Evolutionary conservation across 2,329 filamentous ascomycete genomes (phyloP).

Genomic region (Talaromyces piceae): DNA sequence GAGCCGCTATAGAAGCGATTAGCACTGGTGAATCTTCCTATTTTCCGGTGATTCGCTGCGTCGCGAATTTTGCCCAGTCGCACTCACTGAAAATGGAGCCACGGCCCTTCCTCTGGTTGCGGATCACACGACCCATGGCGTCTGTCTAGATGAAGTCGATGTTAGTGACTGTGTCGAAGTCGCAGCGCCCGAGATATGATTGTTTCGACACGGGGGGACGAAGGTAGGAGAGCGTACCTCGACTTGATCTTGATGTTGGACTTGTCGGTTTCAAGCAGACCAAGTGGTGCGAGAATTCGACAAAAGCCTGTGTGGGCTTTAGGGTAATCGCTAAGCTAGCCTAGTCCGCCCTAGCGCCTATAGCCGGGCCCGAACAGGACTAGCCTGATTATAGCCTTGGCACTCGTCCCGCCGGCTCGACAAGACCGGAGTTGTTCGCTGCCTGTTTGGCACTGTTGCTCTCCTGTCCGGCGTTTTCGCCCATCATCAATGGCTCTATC

Average conservation of each 20-base stretch:
- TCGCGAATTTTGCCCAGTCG: constrained; percentile 27
- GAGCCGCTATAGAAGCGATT: constrained; percentile 52
- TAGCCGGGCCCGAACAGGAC: background rate
- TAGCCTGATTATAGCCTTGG: background rate
- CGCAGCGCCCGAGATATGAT: constrained; percentile 12
- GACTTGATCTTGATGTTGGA: constrained; percentile 37
- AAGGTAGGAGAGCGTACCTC: constrained; percentile 31
- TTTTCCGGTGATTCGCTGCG: constrained; percentile 4
- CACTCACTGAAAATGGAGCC: constrained; percentile 68
- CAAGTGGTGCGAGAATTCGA: constrained; percentile 34
- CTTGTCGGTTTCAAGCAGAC: constrained; percentile 29
- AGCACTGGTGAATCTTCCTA: constrained; percentile 19
- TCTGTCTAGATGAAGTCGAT: constrained; percentile 30
- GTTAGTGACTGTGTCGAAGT: constrained; percentile 19
- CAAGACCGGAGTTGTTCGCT: no score
- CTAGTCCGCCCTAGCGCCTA: constrained; percentile 15
- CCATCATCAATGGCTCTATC: no score
- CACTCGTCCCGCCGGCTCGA: background rate
- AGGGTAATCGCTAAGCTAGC: constrained; percentile 42
- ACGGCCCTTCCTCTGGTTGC: constrained; percentile 71
- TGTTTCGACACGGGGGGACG: background rate
- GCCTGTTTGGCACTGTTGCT: no score
- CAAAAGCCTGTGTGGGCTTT: constrained; percentile 39
- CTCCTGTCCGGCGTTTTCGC: no score
- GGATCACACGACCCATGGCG: constrained; percentile 62